Conservation (phyloP, 495 filamentous ascomycete species). For the Penicillium maclennaniae region DNA sequence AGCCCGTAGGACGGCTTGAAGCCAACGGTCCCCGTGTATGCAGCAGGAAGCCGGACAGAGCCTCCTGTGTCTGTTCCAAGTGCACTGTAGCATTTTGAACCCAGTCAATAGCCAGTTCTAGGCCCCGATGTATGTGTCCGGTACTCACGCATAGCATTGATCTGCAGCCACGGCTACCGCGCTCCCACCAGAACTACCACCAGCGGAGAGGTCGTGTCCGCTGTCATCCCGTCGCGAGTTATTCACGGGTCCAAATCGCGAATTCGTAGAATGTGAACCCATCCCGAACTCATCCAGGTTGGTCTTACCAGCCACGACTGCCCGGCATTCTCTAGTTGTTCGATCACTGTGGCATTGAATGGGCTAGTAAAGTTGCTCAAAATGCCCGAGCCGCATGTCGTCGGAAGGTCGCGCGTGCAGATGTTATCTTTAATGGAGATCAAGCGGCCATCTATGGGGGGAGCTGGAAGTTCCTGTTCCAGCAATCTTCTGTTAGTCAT, state of each 20-base stretch:
- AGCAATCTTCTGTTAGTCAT: slow-evolving; percentile 1
- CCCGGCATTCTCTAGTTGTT: slow-evolving; percentile 58
- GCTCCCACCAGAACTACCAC: slow-evolving; percentile 92
- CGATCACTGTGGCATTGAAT: slow-evolving; percentile 79
- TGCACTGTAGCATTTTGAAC: slow-evolving; percentile 44
- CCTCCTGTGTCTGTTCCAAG: slow-evolving; percentile 95
- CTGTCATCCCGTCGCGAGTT: slow-evolving; percentile 28
- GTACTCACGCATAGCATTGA: slow-evolving; percentile 60
- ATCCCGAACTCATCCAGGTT: slow-evolving; percentile 98
- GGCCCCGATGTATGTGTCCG: background rate
- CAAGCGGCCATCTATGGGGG: slow-evolving; percentile 45
- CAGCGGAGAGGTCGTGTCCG: slow-evolving; percentile 57
- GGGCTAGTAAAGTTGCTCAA: slow-evolving; percentile 69
- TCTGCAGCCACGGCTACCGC: slow-evolving; percentile 75
- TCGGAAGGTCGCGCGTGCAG: slow-evolving; percentile 62
- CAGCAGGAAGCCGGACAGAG: slow-evolving; percentile 85
- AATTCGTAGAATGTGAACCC: slow-evolving; percentile 84
- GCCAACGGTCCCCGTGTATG: slow-evolving; percentile 81
- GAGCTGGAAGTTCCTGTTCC: slow-evolving; percentile 32
- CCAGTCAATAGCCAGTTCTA: background rate
- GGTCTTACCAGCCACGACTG: slow-evolving; percentile 70
- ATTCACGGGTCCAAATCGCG: slow-evolving; percentile 64
- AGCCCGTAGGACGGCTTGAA: slow-evolving; percentile 92
- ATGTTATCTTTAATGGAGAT: slow-evolving; percentile 92
- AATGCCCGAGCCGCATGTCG: slow-evolving; percentile 77